Conservation (phyloP, 805 yeast genomes). For the Metschnikowia dekortorum region DNA sequence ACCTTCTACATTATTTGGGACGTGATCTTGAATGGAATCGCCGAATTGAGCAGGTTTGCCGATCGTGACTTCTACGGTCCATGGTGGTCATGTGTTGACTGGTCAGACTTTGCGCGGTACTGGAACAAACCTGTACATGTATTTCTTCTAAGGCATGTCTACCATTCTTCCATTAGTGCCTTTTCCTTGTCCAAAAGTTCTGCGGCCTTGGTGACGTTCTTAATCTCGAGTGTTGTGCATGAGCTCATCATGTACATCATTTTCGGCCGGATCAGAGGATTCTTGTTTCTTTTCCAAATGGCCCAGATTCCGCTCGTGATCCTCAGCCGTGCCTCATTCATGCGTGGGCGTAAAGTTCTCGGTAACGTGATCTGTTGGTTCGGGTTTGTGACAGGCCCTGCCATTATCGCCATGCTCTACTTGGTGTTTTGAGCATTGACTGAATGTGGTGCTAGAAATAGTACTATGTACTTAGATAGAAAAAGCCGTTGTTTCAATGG, state of each 20-base stretch:
- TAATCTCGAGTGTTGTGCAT: conserved; percentile 78
- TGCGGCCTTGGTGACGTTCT: conserved; percentile 76
- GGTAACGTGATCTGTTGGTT: conserved; percentile 89
- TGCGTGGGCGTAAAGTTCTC: conserved; percentile 52
- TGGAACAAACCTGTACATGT: conserved; percentile 96
- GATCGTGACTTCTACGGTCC: conserved; percentile 92
- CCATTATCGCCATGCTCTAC: conserved; percentile 79
- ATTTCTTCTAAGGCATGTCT: conserved; percentile 87
- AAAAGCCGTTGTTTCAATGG: no score
- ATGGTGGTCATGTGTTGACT: conserved; percentile 96
- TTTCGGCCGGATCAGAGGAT: conserved; percentile 75
- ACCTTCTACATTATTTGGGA: conserved; percentile 94
- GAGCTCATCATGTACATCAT: conserved; percentile 90
- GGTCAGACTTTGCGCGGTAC: conserved; percentile 89
- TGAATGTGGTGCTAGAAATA: no score
- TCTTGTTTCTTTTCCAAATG: conserved; percentile 78
- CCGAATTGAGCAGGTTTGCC: conserved; percentile 81
- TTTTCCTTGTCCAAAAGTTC: conserved; percentile 56
- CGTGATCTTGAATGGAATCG: conserved; percentile 81
- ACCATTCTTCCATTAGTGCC: conserved; percentile 82
- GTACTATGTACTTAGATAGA: no score
- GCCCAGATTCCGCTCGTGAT: conserved; percentile 76
- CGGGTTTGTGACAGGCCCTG: conserved; percentile 87
- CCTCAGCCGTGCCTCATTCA: conserved; percentile 53
- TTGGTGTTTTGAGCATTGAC: conserved; percentile 37